Evolutionary conservation across 176 grass and related monocot species (phyloP).

Genomic region (Echinochloa phyllopogon): DNA sequence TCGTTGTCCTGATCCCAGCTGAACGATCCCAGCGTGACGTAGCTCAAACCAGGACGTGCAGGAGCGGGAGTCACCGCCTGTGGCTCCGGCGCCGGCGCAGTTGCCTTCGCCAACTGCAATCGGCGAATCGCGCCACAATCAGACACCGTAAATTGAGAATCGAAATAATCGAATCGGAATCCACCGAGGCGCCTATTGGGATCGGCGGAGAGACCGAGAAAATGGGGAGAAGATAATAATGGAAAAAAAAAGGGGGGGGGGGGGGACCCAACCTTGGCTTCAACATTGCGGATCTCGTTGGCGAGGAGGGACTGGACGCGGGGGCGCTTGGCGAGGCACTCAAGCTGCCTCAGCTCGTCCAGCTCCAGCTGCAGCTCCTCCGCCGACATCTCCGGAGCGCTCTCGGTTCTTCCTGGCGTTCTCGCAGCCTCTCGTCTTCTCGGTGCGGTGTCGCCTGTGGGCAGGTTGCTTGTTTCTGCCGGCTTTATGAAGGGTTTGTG

Average conservation of each 20-base stretch:
- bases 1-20: constrained; percentile 95
- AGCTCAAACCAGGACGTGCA: constrained; percentile 38
- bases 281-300: constrained; percentile 73
- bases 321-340: constrained; percentile 70
- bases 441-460: not conserved
- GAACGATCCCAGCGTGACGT: constrained; percentile 77
- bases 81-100: constrained; percentile 28
- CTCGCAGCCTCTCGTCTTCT: not conserved
- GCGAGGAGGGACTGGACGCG: constrained; percentile 68
- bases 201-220: not conserved
- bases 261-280: constrained; percentile 58
- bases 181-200: not conserved
- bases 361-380: constrained; percentile 70
- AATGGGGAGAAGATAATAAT: not conserved
- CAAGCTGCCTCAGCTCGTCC: constrained; percentile 76
- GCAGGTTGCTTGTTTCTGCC: not conserved
- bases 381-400: constrained; percentile 47
- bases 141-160: not conserved
- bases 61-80: constrained; percentile 12
- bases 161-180: not conserved
- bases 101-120: constrained; percentile 42
- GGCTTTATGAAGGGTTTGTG: constrained; percentile 32
- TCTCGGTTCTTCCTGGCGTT: not conserved
- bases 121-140: not conserved
- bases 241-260: not conserved